Base-by-base conservation (phyloP, 495 filamentous ascomycete species). In the Peziza echinospora region DNA sequence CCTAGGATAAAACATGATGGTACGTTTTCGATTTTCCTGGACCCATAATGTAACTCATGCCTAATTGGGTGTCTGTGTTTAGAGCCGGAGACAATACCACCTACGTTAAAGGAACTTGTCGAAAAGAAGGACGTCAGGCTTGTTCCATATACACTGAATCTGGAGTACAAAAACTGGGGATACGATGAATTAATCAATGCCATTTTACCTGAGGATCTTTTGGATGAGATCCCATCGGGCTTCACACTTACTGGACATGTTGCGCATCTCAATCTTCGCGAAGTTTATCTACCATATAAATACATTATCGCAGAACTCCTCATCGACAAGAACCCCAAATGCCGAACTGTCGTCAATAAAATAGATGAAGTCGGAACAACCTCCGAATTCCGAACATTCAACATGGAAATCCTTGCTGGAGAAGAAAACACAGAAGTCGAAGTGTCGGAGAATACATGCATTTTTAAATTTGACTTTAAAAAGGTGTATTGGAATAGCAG, bases 401-500 rank as follows among this genome's bases (percentile, higher is more conserved):
- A 68, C 26, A 94, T 89, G 65, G 91, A 99, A 59, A 65, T 93
- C n/a, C 71, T 99, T 0, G 78, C 76, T 7, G 89, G 89, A 2
- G 66, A 73, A 0, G 71, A 77, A 47, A 74, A 94, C 55, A 63
- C 93, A 54, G 74, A 84, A 25, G 91, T 99, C 22, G 71, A 78
- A 24, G 71, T 84, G 43, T 63, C 62, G 39, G 76, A 83, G 60
- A 68, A 65, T 37, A 64, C 66, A 46, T 83, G 79, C 61, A 53
- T 55, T 5, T 84, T 81, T 60, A 59, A 60, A 48, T 84, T 84
- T 55, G 73, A 84, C 54, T 84, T 82, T 52, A 67, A 79, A 5
- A 87, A 89, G 39, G 91, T 96, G 1, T 99, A 96, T 66, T 99
- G 89, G 89, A 99, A 99, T 63, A 81, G 72, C 51, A 73, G 86